Evolutionary conservation across 768 basidiomycete genomes (phyloP).

Genomic region (Leucocoprinus sp.): DNA sequence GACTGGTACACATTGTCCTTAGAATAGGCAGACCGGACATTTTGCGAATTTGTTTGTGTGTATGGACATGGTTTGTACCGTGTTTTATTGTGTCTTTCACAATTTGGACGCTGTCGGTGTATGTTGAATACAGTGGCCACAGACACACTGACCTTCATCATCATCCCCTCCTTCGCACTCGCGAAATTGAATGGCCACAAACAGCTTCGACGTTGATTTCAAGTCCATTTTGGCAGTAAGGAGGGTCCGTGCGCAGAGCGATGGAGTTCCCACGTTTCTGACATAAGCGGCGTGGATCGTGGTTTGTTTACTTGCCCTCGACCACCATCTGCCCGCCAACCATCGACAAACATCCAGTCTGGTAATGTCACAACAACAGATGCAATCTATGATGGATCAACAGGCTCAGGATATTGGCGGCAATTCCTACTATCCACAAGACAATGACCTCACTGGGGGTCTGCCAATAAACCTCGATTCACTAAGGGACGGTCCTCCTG

Average conservation of each 20-base stretch:
- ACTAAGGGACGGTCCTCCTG: slow-evolving; percentile 78
- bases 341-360: slow-evolving; percentile 27
- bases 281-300: slow-evolving; percentile 40
- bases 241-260: slow-evolving; percentile 50
- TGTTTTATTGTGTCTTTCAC: slow-evolving; percentile 72
- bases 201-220: slow-evolving; percentile 8
- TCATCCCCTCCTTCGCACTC: slow-evolving; percentile 23
- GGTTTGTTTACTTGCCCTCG: slow-evolving; percentile 37
- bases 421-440: slow-evolving; percentile 67
- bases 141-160: slow-evolving; percentile 39
- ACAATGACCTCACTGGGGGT: slow-evolving; percentile 74
- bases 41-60: slow-evolving; percentile 33
- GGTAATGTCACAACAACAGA: slow-evolving; percentile 43
- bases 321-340: slow-evolving; percentile 37
- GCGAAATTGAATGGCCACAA: slow-evolving; percentile 7
- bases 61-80: slow-evolving; percentile 39
- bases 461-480: slow-evolving; percentile 84
- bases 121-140: slow-evolving; percentile 49
- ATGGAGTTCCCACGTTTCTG: slow-evolving; percentile 52
- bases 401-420: slow-evolving; percentile 38
- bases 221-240: slow-evolving; percentile 3
- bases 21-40: no score
- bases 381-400: slow-evolving; percentile 61
- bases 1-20: no score
- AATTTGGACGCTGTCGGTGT: slow-evolving; percentile 64